Conservation (phyloP, 1,139 yeast species). For the Hyphopichia buzzinii region DNA sequence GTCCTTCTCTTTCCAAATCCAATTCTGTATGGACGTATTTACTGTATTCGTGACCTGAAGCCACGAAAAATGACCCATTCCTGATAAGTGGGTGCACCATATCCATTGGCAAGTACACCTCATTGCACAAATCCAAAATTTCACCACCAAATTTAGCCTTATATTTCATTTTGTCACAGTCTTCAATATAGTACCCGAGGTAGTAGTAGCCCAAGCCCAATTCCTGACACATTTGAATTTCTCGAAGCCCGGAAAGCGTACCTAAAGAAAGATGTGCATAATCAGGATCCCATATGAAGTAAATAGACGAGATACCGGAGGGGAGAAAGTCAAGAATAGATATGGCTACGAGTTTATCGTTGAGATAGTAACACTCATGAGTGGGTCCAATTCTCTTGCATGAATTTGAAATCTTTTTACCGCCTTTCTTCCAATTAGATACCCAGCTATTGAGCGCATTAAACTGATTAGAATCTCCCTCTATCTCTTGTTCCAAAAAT, state of each 20-base stretch:
- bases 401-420: neutral
- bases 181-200: slow-evolving; percentile 75
- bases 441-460: slow-evolving; percentile 31
- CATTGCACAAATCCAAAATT: slow-evolving; percentile 52
- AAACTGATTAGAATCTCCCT: slow-evolving; percentile 29
- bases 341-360: slow-evolving; percentile 65
- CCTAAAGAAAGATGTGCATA: slow-evolving; percentile 72
- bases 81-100: slow-evolving; percentile 27
- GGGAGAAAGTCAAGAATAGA: slow-evolving; percentile 81
- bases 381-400: slow-evolving; percentile 41
- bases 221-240: slow-evolving; percentile 51
- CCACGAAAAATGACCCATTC: slow-evolving; percentile 43
- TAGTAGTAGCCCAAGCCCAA: slow-evolving; percentile 54
- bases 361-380: slow-evolving; percentile 76
- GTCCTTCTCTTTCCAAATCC: slow-evolving; percentile 16
- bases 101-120: slow-evolving; percentile 43
- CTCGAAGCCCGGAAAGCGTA: slow-evolving; percentile 72
- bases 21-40: slow-evolving; percentile 11
- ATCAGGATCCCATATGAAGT: slow-evolving; percentile 87
- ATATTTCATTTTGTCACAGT: slow-evolving; percentile 80
- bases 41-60: slow-evolving; percentile 17
- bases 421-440: slow-evolving; percentile 12
- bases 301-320: slow-evolving; percentile 75
- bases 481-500: slow-evolving; percentile 29
- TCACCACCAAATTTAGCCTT: slow-evolving; percentile 80